Evolutionary conservation across 306 rosid genomes (phyloP).

Genomic region (Styphnolobium japonicum): DNA sequence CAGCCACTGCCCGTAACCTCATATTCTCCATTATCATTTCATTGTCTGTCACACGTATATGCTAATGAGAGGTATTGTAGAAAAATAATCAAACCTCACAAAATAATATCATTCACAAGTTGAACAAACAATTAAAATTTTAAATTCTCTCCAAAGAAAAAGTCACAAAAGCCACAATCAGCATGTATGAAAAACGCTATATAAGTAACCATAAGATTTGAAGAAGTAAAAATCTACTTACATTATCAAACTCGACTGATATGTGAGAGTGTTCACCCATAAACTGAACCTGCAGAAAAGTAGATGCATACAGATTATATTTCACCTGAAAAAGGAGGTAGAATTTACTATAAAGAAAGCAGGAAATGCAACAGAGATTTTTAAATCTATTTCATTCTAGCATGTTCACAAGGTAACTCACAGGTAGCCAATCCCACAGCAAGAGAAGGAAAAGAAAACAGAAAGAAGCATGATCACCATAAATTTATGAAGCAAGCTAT

Average conservation of each 20-base stretch:
- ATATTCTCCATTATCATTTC: neutral
- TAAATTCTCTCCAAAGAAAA: no score
- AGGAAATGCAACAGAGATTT: neutral
- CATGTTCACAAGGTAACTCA: neutral
- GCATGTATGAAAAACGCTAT: neutral
- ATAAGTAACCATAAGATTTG: neutral
- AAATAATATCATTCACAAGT: neutral
- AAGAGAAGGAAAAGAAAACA: neutral
- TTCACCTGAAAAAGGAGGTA: neutral
- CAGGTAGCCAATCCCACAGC: neutral
- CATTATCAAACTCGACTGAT: constrained; percentile 59
- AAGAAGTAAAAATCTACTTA: constrained; percentile 36
- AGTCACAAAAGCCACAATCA: constrained; percentile 1
- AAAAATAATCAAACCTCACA: neutral
- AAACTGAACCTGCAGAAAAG: constrained; percentile 58
- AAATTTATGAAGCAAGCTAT: neutral
- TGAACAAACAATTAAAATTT: neutral
- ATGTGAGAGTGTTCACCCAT: constrained; percentile 77
- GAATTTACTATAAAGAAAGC: neutral
- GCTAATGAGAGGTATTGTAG: neutral
- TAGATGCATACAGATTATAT: neutral
- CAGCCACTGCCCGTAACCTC: neutral
- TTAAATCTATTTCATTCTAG: neutral
- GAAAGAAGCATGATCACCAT: neutral
- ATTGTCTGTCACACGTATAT: neutral